phyloP scores from a whole-genome alignment of 345 rosid species.

The Salix brachista region DNA sequence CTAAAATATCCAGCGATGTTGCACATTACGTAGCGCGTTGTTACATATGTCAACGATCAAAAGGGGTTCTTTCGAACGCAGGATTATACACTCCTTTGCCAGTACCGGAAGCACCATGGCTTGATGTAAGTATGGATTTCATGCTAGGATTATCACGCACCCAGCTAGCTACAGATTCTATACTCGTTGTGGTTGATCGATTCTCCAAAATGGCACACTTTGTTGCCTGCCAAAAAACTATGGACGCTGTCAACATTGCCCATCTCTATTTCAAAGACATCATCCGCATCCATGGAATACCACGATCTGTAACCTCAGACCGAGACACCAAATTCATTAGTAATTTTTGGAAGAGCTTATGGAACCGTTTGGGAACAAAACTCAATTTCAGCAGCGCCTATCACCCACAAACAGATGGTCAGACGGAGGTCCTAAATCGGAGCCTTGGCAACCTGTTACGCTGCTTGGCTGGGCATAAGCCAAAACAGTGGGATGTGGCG shows the following conservation, averaged over 20 bases:
- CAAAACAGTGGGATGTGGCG: no score
- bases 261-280: not conserved
- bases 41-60: not conserved
- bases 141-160: not conserved
- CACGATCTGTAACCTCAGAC: not conserved
- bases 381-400: no score
- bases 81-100: not conserved
- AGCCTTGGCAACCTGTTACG: no score
- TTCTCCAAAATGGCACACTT: slow-evolving; percentile 5
- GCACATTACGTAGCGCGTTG: not conserved
- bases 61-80: not conserved
- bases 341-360: not conserved
- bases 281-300: not conserved
- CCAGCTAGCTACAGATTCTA: not conserved
- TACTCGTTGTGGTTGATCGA: not conserved
- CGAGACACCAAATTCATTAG: not conserved
- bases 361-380: not conserved
- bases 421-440: no score
- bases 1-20: not conserved
- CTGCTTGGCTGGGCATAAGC: no score
- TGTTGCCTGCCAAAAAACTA: not conserved
- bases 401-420: no score
- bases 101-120: not conserved
- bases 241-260: not conserved
- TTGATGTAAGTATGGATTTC: not conserved